A percentile compares a stretch with the other conserved stretches of the same genome.
Evolutionary conservation across 1,284 basidiomycete genomes (phyloP).

Genomic region (Microbotryum scabiosae): DNA sequence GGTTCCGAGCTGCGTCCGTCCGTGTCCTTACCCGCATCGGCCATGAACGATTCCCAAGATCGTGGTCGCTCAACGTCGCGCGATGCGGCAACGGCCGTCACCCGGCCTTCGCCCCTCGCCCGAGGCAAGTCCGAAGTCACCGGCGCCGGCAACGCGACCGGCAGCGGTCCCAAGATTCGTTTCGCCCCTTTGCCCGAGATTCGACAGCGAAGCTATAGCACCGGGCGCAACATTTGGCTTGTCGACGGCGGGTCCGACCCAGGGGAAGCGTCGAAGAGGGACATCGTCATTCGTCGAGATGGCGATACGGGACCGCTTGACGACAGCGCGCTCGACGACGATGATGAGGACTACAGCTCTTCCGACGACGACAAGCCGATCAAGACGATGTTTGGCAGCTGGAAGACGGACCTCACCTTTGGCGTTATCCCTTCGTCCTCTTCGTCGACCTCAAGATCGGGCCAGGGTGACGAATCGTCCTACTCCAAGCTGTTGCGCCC

Average conservation of each 20-base stretch:
- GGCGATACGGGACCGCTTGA: neutral
- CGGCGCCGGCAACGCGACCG: neutral
- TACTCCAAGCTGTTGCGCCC: slow-evolving; percentile 24
- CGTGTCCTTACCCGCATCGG: neutral
- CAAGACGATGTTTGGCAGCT: slow-evolving; percentile 13
- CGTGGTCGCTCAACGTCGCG: slow-evolving; percentile 6
- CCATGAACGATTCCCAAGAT: neutral
- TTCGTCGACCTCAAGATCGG: too few species aligned
- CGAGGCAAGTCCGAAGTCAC: neutral
- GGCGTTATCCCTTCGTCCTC: too few species aligned
- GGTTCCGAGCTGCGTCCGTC: neutral
- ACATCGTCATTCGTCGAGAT: neutral
- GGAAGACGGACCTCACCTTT: slow-evolving; percentile 13
- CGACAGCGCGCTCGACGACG: neutral
- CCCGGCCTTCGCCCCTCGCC: too few species aligned
- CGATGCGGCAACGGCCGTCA: neutral
- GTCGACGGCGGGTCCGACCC: slow-evolving; percentile 4
- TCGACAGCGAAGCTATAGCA: slow-evolving; percentile 19
- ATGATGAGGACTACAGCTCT: neutral
- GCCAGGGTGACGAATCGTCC: slow-evolving; percentile 6
- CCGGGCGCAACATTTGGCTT: slow-evolving; percentile 25
- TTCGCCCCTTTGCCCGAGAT: slow-evolving; percentile 29
- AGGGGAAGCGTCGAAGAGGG: neutral
- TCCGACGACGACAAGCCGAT: neutral
- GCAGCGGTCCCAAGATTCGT: slow-evolving; percentile 8